Evolutionary conservation across 2,329 filamentous ascomycete genomes (phyloP).

Genomic region (Lachnellula occidentalis): DNA sequence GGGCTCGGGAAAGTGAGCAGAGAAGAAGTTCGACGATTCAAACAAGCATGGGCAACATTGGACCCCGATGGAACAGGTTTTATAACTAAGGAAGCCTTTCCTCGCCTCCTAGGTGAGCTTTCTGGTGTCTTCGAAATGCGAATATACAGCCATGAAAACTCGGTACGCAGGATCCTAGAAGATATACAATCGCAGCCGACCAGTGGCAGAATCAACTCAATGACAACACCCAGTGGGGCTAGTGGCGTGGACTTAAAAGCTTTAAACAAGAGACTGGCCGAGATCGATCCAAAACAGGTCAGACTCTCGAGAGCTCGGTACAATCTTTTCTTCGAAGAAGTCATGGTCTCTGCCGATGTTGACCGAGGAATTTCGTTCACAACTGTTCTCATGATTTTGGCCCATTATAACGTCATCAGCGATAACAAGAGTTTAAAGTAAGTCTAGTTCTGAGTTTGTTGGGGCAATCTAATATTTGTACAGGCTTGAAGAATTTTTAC

Average conservation of each 20-base stretch:
- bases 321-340: constrained; percentile 96
- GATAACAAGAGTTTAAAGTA: constrained; percentile 91
- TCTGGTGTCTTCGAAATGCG: constrained; percentile 97
- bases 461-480: constrained; percentile 26
- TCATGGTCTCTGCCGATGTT: constrained; percentile 86
- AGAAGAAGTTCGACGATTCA: constrained; percentile 93
- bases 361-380: constrained; percentile 89
- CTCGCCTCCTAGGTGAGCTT: constrained; percentile 81
- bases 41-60: constrained; percentile 95
- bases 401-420: constrained; percentile 97
- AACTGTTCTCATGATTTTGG: constrained; percentile 86
- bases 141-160: constrained; percentile 88
- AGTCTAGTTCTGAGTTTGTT: constrained; percentile 22
- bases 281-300: constrained; percentile 71
- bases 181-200: constrained; percentile 52
- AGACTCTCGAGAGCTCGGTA: constrained; percentile 70
- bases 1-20: constrained; percentile 86
- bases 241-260: constrained; percentile 65
- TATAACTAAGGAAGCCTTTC: constrained; percentile 85
- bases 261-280: constrained; percentile 65
- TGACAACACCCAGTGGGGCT: constrained; percentile 45
- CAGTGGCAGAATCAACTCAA: constrained; percentile 43
- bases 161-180: constrained; percentile 79
- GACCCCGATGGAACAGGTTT: constrained; percentile 89
- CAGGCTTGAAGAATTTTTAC: constrained; percentile 88